These are phyloP conservation scores for Pyricularia grisea DNA, from an alignment of 2,329 filamentous ascomycete species.

Conservation along the genomic window DNA sequence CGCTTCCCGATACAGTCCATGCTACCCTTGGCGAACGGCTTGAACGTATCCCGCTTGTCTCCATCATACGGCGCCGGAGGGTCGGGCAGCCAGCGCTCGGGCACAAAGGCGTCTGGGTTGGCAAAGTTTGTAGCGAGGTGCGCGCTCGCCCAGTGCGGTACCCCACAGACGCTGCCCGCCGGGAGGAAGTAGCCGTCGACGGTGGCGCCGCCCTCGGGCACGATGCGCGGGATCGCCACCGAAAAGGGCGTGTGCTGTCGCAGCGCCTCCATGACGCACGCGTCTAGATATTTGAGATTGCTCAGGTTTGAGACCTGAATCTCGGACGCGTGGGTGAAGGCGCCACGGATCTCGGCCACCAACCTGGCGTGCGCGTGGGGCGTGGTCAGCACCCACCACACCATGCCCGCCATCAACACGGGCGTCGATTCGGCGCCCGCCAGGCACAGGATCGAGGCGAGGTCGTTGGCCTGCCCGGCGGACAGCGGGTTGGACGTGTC, in stretches of 20 bases:
- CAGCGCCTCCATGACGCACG: constrained; percentile 25
- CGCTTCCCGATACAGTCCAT: constrained; percentile 5
- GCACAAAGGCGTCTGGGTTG: constrained; percentile 17
- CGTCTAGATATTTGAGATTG: constrained; percentile 25
- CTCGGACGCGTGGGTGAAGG: constrained; percentile 16
- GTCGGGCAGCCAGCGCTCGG: constrained; percentile 25
- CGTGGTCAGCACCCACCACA: constrained; percentile 18
- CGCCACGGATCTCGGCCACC: constrained; percentile 16
- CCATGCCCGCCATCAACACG: constrained; percentile 22
- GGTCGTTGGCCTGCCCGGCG: neutral
- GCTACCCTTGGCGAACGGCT: constrained; percentile 1
- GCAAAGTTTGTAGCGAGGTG: constrained; percentile 14
- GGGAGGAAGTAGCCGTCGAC: constrained; percentile 24
- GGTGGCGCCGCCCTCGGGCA: constrained; percentile 18
- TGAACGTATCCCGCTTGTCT: neutral
- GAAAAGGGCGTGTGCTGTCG: constrained; percentile 19
- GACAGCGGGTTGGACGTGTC: neutral
- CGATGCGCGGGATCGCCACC: constrained; percentile 19
- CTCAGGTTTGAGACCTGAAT: constrained; percentile 15
- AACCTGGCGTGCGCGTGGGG: constrained; percentile 13
- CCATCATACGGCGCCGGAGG: neutral
- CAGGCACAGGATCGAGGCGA: constrained; percentile 10
- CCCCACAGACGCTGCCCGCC: constrained; percentile 22
- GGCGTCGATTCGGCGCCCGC: constrained; percentile 40
- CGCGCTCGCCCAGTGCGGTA: constrained; percentile 12